Conservation (phyloP, 805 yeast species). For the Yamadazyma phyllophila region DNA sequence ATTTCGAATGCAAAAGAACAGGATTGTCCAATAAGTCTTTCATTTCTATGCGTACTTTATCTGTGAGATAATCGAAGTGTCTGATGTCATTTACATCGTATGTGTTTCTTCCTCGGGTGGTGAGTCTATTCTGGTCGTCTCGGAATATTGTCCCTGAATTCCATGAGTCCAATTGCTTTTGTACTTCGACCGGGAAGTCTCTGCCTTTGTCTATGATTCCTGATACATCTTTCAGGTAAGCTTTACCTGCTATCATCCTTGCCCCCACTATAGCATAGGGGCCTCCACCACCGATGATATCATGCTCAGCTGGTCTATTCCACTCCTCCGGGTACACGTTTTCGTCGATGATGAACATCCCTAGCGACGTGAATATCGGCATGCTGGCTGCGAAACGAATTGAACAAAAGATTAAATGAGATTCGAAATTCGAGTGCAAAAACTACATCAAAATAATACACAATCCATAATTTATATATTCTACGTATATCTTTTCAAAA, state of each 20-base stretch:
- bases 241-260: slow-evolving; percentile 47
- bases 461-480: no score
- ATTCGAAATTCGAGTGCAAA: neutral
- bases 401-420: no score
- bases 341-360: slow-evolving; percentile 90
- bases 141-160: slow-evolving; percentile 58
- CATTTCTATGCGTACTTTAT: slow-evolving; percentile 57
- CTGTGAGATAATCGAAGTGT: slow-evolving; percentile 57
- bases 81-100: slow-evolving; percentile 61
- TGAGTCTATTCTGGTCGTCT: slow-evolving; percentile 48
- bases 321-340: slow-evolving; percentile 53
- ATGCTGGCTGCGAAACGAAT: slow-evolving; percentile 2
- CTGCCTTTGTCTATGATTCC: slow-evolving; percentile 78
- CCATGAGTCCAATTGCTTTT: slow-evolving; percentile 55
- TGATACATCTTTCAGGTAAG: slow-evolving; percentile 39
- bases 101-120: slow-evolving; percentile 80
- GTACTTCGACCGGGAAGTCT: slow-evolving; percentile 62
- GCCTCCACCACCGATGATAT: slow-evolving; percentile 90
- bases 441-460: neutral
- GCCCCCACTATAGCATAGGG: slow-evolving; percentile 78
- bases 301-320: slow-evolving; percentile 30
- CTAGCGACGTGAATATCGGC: slow-evolving; percentile 28
- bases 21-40: slow-evolving; percentile 48
- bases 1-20: slow-evolving; percentile 33
- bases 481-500: no score